Evolutionary conservation across 78 protist genomes (phyloP), one percentile per base, ranked within the genome.

Genomic region (Mantamonas sphyraenae): DNA sequence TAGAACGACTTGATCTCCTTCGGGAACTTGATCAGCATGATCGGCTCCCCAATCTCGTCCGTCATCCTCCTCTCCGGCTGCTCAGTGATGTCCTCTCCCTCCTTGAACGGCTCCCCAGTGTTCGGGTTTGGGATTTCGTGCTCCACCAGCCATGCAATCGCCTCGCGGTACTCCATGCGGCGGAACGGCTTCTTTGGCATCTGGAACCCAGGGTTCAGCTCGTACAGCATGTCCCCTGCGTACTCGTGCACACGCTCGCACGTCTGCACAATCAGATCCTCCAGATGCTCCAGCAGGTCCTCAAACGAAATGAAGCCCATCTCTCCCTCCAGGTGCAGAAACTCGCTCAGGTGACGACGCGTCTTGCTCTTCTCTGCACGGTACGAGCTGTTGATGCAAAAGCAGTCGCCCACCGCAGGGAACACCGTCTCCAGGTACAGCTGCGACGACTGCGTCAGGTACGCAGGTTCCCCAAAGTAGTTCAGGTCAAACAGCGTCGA

Each of bases 401-500:
- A 81, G 2, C 5, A 14, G 40, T 75, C 56, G 22, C 80, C 81
- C 14, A 91, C 35, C 22, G 93, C 51, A 43, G 97, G 92, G 35
- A 89, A 42, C 79, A 67, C 53, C 10, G 96, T 92, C 65, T 94
- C 98, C 35, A 94, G 74, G 68, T 93, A 94, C 37, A 93, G 90
- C 81, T 95, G 98, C 28, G 94, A 86, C 10, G 96, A 91, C 80
- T 95, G 97, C 38, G 98, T 95, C 28, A 95, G 67, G 62, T 87
- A 93, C 31, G 96, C 96, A 31, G 35, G 37, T 20, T 93, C 76
- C 35, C 85, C 95, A 31, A 55, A 91, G 82, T 86, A 91, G 58
- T 82, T 66, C 43, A 92, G 55, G 37, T 74, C 45, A 73, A 92
- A 92, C 30, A 92, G 81, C 45, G 93, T 90, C 14, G 90, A 63